Evolutionary conservation across 345 rosid species (phyloP).

Genomic region (Pistacia integerrima): DNA sequence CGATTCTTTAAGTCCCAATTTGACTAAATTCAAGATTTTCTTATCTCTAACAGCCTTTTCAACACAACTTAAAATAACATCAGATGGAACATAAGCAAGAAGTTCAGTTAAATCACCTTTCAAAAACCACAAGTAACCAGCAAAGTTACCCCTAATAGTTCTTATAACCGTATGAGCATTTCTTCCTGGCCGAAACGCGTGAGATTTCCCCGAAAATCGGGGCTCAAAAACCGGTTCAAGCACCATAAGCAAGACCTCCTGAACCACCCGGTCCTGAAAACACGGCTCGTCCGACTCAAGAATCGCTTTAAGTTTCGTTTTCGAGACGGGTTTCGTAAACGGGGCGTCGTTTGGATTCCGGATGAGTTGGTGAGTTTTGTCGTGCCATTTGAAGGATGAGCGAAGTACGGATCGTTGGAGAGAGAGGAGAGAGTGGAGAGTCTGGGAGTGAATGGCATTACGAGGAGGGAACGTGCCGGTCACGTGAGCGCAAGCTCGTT

Average conservation of each 20-base stretch:
- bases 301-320: slow-evolving; percentile 52
- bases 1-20: slow-evolving; percentile 44
- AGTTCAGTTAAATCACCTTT: slow-evolving; percentile 76
- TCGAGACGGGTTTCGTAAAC: slow-evolving; percentile 44
- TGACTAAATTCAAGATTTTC: slow-evolving; percentile 65
- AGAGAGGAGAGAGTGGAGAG: slow-evolving; percentile 73
- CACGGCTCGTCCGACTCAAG: slow-evolving; percentile 57
- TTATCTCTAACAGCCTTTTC: slow-evolving; percentile 70
- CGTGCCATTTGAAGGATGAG: slow-evolving; percentile 70
- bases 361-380: slow-evolving; percentile 61
- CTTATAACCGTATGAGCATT: slow-evolving; percentile 89
- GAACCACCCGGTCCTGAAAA: slow-evolving; percentile 91
- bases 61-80: slow-evolving; percentile 56
- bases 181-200: slow-evolving; percentile 91
- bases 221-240: slow-evolving; percentile 84
- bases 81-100: slow-evolving; percentile 46
- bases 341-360: slow-evolving; percentile 69
- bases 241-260: slow-evolving; percentile 83
- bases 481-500: slow-evolving; percentile 73
- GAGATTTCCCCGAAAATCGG: slow-evolving; percentile 68
- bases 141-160: slow-evolving; percentile 79
- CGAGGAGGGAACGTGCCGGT: slow-evolving; percentile 96
- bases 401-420: slow-evolving; percentile 65
- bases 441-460: slow-evolving; percentile 58
- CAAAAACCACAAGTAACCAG: slow-evolving; percentile 94